Evolutionary conservation across 257 asterid species (phyloP).

Genomic region (Echites panduratus): DNA sequence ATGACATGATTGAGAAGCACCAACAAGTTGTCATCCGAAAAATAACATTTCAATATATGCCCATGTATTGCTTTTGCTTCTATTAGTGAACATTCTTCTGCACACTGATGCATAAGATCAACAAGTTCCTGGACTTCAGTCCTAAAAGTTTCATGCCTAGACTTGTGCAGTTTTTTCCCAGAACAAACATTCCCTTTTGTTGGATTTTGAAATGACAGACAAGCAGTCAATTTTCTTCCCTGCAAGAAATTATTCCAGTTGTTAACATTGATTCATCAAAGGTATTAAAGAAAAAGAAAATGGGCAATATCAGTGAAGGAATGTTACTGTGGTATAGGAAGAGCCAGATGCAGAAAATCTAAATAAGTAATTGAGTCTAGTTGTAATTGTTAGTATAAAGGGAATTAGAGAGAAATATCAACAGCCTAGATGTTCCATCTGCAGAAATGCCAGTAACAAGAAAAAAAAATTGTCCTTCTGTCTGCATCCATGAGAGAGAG

Average conservation of each 20-base stretch:
- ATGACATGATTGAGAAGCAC: slow-evolving; percentile 42
- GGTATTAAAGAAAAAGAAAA: not conserved
- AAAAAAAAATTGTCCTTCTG: not conserved
- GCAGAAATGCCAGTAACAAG: not conserved
- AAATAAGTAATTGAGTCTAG: not conserved
- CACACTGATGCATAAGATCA: slow-evolving; percentile 38
- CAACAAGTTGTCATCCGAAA: slow-evolving; percentile 30
- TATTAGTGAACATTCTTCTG: slow-evolving; percentile 25
- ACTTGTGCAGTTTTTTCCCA: slow-evolving; percentile 11
- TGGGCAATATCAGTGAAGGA: not conserved
- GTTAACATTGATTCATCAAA: not conserved
- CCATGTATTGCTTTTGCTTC: slow-evolving; percentile 39
- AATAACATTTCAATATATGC: slow-evolving; percentile 28
- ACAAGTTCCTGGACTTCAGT: slow-evolving; percentile 35
- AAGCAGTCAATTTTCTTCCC: slow-evolving; percentile 7
- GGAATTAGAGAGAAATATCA: not conserved
- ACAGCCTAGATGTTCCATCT: slow-evolving; percentile 1
- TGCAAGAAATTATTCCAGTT: slow-evolving; percentile 10
- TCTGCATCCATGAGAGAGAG: not conserved
- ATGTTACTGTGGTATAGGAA: not conserved
- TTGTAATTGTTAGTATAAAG: not conserved
- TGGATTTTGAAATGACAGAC: slow-evolving; percentile 18
- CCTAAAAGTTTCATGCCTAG: slow-evolving; percentile 21
- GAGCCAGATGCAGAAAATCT: not conserved
- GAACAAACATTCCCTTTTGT: slow-evolving; percentile 14